Conservation (phyloP, 345 rosid genomes). For the Citrus trifoliata region DNA sequence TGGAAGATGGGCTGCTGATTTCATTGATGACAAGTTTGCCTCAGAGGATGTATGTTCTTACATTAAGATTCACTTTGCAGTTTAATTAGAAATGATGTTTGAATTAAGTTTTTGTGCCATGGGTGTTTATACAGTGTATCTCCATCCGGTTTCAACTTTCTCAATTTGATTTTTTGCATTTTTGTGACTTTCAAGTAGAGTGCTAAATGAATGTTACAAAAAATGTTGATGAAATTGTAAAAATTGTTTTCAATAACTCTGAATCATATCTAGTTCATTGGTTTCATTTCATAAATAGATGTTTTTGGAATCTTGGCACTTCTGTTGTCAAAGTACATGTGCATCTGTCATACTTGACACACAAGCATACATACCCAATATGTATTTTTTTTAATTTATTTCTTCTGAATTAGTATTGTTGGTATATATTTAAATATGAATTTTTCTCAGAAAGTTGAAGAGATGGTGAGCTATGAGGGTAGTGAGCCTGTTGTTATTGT, state of each 20-base stretch:
- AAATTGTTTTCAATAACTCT: neutral
- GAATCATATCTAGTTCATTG: neutral
- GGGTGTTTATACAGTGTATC: neutral
- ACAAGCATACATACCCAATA: too few relatives aligned
- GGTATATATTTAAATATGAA: conserved; percentile 3
- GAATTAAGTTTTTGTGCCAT: neutral
- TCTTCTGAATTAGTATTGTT: neutral
- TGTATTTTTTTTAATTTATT: neutral
- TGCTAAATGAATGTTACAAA: neutral
- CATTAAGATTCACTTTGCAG: neutral
- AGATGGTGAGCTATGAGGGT: conserved; percentile 57
- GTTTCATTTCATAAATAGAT: neutral
- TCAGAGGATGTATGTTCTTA: conserved; percentile 41
- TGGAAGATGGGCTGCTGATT: conserved; percentile 82
- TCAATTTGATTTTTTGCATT: conserved; percentile 1
- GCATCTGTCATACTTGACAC: neutral
- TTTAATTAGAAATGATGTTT: conserved; percentile 3
- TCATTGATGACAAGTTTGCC: conserved; percentile 53
- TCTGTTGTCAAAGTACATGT: neutral
- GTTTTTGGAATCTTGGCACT: neutral
- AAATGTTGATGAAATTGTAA: neutral
- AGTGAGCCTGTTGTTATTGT: conserved; percentile 85
- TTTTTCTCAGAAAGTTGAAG: conserved; percentile 48
- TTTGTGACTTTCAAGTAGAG: neutral
- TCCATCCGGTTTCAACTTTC: neutral